Base-by-base conservation (phyloP, 495 filamentous ascomycete genomes). In the Cercophora newfieldiana region DNA sequence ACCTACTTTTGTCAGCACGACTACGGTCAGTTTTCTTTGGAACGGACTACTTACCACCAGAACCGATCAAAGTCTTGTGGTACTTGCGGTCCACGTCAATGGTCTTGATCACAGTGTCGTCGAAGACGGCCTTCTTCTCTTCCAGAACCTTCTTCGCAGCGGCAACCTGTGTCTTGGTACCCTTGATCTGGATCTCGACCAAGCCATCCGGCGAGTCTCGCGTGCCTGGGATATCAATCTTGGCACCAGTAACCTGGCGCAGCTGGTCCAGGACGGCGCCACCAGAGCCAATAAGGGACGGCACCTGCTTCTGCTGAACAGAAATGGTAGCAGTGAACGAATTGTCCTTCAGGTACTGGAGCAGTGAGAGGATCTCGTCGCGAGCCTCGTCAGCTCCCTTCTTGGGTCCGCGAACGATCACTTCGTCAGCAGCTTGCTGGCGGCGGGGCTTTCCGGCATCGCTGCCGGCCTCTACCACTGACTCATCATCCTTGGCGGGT, bases 241-340 rank as follows among this genome's bases (percentile, higher is more conserved):
- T 88, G 37, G 91, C 92, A 22, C 90, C 91, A 48, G 92, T 95
- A 33, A 83, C 82, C 49, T 92, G 86, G 33, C 95, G 89, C 65
- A 98, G 84, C 72, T 91, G 88, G 72, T 97, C 94, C 87, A 98
- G 91, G 69, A 91, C 94, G 67, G 88, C 88, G 66, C 93, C 93
- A 59, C 92, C 89, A 67, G 92, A 88, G 21, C 93, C 94, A 74
- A 98, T 97, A 70, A 99, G 77, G 0, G 90, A 91, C 22, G 93
- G 92, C 51, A 98, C 80, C 75, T 97, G 93, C 74, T 85, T 90
- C 72, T 92, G 90, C 61, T 96, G 90, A 10, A 98, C 91, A 55
- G 91, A 86, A 30, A 99, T 88, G 5, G 86, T 87, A 8, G 89
- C 90, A 18, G 83, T 86, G 75, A 90, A 83, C 1, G 91, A 94